phyloP scores from a whole-genome alignment of 257 asterid genomes.

The Mitragyna speciosa region DNA sequence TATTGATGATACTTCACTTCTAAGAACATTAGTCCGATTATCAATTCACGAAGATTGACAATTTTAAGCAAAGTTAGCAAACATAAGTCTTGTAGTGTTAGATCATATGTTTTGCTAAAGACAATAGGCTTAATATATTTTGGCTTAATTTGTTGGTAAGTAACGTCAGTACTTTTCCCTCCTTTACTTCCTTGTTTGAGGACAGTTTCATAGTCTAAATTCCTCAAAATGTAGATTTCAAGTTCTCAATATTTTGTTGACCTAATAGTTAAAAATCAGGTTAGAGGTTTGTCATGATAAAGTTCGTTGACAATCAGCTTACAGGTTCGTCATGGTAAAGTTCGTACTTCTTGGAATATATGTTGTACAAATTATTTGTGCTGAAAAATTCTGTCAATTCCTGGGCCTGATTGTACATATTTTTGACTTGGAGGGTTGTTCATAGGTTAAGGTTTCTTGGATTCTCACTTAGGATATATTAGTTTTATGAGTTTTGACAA shows the following conservation, averaged over 20 bases:
- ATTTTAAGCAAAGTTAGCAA: not conserved
- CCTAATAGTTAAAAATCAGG: not conserved
- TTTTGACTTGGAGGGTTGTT: not conserved
- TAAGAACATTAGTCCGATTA: not conserved
- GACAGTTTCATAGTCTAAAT: not conserved
- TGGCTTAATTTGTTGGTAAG: not conserved
- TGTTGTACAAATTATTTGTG: not conserved
- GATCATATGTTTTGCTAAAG: not conserved
- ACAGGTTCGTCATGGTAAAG: not conserved
- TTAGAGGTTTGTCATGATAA: not conserved
- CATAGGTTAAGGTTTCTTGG: slow-evolving; percentile 7
- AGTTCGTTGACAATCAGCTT: not conserved
- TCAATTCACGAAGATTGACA: not conserved
- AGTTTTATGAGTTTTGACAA: not conserved
- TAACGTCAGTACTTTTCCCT: not conserved
- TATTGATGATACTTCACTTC: not conserved
- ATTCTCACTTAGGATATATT: not conserved
- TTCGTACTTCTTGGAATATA: too few species aligned
- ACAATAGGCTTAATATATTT: not conserved
- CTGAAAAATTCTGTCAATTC: not conserved
- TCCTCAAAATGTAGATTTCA: not conserved
- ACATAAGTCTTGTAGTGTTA: not conserved
- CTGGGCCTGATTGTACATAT: not conserved
- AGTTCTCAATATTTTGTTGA: not conserved
- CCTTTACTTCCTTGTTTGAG: not conserved